Base-by-base conservation (phyloP, 2,329 filamentous ascomycete species). In the Hymenoscyphus occultus region DNA sequence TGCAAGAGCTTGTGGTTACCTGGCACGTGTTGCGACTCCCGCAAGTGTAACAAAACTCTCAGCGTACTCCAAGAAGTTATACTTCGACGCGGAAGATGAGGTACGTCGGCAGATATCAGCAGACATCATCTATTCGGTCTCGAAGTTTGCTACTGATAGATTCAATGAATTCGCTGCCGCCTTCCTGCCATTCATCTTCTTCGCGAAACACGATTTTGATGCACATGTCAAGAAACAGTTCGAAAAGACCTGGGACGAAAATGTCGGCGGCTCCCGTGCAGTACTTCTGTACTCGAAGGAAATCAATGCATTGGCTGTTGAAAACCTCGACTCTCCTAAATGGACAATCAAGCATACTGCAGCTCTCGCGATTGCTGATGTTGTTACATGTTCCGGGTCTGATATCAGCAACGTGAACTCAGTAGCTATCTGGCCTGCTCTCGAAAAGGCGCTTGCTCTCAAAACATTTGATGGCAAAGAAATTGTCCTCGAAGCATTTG, bases 401-500 rank as follows among this genome's bases (percentile, higher is more conserved):
- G 83, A 84, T 12, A 86, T 92, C 62, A 86, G 84, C 67, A 81
- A 83, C 19, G 74, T 81, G 2, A 86, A 88, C 51, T 81, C 91
- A 19, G 80, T 83, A 69, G 79, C 80, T 16, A 80, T 97, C 28
- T 99, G 94, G 94, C 91, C 91, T 0, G 85, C 89, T 1, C 82
- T 97, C 59, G 92, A 97, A 69, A 92, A 90, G 73, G 87, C 91
- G 1, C 79, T 98, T 51, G 85, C 87, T 2, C 87, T 96, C 13
- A 98, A 97, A 82, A 97, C 93, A 0, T 99, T 97, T 82, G 84
- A 90, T 0, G 92, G 92, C 28, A 99, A 99, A 75, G 93, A 97
- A 77, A 88, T 87, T 70, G 85, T 99, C 39, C 81, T 98, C 2
- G 83, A 87, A 56, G 89, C 91, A 5, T 92, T 95, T 76, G 89